Conservation (phyloP, 768 basidiomycete species). For the Panellus pusillus region DNA sequence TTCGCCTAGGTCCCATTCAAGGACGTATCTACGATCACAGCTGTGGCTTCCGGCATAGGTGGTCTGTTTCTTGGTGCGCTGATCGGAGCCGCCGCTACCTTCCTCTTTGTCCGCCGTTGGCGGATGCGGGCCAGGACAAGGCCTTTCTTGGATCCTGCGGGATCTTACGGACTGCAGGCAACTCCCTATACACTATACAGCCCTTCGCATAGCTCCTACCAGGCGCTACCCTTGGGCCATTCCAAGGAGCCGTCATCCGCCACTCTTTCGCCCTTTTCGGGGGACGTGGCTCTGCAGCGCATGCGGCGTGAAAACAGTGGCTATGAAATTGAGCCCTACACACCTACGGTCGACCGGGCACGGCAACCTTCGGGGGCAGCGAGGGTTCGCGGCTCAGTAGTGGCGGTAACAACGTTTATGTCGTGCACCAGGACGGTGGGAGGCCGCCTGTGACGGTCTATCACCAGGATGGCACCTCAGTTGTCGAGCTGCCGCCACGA, state of each 20-base stretch:
- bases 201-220: conserved; percentile 19
- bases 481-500: conserved; percentile 60
- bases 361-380: conserved; percentile 24
- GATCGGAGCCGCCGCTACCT: conserved; percentile 33
- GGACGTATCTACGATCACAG: conserved; percentile 21
- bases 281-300: conserved; percentile 3
- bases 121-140: conserved; percentile 23
- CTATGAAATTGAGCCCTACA: conserved; percentile 47
- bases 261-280: background rate
- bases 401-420: conserved; percentile 42
- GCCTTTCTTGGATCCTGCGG: conserved; percentile 29
- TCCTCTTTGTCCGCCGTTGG: conserved; percentile 32
- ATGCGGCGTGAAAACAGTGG: conserved; percentile 14
- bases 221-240: conserved; percentile 12
- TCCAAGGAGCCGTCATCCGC: background rate
- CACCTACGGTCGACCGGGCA: conserved; percentile 36
- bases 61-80: conserved; percentile 40
- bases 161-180: conserved; percentile 15
- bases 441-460: conserved; percentile 58
- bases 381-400: conserved; percentile 9
- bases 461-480: conserved; percentile 52
- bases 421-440: conserved; percentile 63
- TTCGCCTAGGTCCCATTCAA: background rate
- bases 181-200: background rate
- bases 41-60: conserved; percentile 40